phyloP scores from a whole-genome alignment of 2,329 filamentous ascomycete genomes.

The Pseudonectria buxi region DNA sequence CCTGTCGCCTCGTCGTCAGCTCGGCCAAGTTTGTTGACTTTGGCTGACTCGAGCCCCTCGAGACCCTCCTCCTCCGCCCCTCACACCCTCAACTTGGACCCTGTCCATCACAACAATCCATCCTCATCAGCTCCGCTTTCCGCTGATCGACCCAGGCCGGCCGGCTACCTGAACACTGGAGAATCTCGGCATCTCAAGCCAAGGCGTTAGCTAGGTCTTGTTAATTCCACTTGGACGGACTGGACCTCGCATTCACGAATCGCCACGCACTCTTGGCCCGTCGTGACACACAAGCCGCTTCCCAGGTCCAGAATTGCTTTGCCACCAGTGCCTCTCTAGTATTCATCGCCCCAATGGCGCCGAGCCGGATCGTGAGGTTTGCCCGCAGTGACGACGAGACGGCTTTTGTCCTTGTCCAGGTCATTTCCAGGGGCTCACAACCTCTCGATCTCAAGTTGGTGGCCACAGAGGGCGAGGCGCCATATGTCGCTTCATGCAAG shows the following conservation, averaged over 20 bases:
- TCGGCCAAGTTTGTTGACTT: no score
- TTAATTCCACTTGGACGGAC: conserved; percentile 2
- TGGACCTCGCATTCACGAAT: conserved; percentile 13
- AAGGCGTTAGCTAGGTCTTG: no score
- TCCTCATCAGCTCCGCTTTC: conserved; percentile 4
- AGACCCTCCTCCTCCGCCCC: neutral
- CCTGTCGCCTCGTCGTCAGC: no score
- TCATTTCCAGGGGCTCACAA: conserved; percentile 41
- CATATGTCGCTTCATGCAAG: conserved; percentile 54
- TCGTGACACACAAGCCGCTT: conserved; percentile 5
- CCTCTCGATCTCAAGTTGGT: conserved; percentile 60
- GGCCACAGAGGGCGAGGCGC: conserved; percentile 59
- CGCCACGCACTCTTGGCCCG: conserved; percentile 7
- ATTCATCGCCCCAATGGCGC: conserved; percentile 18
- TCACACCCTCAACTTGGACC: conserved; percentile 1
- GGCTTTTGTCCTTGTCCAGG: conserved; percentile 54
- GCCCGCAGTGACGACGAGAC: conserved; percentile 46
- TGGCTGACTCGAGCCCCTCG: no score
- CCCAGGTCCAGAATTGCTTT: conserved; percentile 5
- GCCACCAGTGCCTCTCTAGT: conserved; percentile 1
- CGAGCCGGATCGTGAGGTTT: conserved; percentile 47
- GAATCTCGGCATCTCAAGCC: no score
- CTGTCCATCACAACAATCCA: conserved; percentile 11
- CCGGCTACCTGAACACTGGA: no score
- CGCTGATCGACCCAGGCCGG: conserved; percentile 13